Evolutionary conservation across 768 basidiomycete genomes (phyloP).

Genomic region (Saitozyma podzolica): DNA sequence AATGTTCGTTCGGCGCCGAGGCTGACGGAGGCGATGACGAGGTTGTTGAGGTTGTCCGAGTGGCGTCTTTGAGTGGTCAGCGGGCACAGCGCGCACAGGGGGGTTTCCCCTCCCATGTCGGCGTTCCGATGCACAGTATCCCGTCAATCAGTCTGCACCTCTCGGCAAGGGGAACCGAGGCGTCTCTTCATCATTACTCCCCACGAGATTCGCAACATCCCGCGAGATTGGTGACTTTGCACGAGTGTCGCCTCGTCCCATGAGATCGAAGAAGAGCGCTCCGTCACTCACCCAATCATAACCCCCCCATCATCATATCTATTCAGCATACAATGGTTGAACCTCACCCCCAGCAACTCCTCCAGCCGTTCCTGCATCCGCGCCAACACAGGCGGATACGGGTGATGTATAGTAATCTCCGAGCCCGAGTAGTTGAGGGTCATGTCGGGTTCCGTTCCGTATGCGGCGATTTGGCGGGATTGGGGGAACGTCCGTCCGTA

Average conservation of each 20-base stretch:
- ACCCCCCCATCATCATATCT: conserved; percentile 54
- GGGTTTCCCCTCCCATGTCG: too few species aligned
- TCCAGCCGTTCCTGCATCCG: conserved; percentile 51
- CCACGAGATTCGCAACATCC: too few species aligned
- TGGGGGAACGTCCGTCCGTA: conserved; percentile 55
- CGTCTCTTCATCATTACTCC: too few species aligned
- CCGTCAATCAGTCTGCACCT: not conserved
- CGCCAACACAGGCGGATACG: conserved; percentile 50
- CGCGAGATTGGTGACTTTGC: not conserved
- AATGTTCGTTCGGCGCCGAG: conserved; percentile 55
- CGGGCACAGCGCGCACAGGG: too few species aligned
- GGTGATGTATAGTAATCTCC: conserved; percentile 52
- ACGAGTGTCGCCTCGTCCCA: not conserved
- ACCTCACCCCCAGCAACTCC: conserved; percentile 46
- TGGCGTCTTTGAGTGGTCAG: conserved; percentile 18
- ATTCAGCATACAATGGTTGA: conserved; percentile 57
- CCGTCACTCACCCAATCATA: conserved; percentile 50
- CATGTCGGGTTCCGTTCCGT: conserved; percentile 48
- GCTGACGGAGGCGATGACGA: conserved; percentile 56
- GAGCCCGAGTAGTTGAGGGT: conserved; percentile 54
- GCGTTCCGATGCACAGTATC: not conserved
- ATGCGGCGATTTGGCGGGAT: conserved; percentile 55
- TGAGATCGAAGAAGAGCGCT: not conserved
- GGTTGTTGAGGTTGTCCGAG: conserved; percentile 51
- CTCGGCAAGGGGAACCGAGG: too few species aligned